phyloP scores from a whole-genome alignment of 805 yeast genomes.

The Yarrowia yakushimensis region DNA sequence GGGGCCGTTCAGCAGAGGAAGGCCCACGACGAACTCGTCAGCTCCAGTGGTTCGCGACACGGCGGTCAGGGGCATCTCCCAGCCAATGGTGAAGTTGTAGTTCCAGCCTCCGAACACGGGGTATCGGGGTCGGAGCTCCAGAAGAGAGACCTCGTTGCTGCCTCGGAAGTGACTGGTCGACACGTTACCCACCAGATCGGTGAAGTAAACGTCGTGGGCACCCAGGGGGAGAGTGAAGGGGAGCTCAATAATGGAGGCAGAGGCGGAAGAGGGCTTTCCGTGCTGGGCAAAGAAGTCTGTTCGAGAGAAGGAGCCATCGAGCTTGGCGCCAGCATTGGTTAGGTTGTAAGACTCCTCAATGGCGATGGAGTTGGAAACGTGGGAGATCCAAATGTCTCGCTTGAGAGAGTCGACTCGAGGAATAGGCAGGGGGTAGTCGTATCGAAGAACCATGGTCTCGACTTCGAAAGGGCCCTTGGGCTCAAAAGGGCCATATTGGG shows the following conservation, averaged over 20 bases:
- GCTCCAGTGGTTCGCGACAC: slow-evolving; percentile 47
- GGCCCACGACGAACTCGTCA: slow-evolving; percentile 54
- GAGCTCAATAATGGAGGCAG: slow-evolving; percentile 54
- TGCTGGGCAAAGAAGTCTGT: slow-evolving; percentile 60
- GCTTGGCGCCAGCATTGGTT: slow-evolving; percentile 67
- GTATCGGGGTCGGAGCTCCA: slow-evolving; percentile 76
- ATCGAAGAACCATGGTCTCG: slow-evolving; percentile 54
- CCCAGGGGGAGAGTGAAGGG: slow-evolving; percentile 52
- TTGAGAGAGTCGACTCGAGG: slow-evolving; percentile 55
- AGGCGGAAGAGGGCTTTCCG: slow-evolving; percentile 9
- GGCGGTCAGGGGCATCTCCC: slow-evolving; percentile 61
- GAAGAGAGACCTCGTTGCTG: slow-evolving; percentile 36
- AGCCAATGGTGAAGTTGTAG: slow-evolving; percentile 93
- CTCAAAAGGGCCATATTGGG: slow-evolving; percentile 50
- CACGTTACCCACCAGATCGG: slow-evolving; percentile 91
- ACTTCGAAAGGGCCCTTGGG: slow-evolving; percentile 47
- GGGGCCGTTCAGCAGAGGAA: slow-evolving; percentile 75
- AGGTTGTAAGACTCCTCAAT: slow-evolving; percentile 85
- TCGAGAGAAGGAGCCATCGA: slow-evolving; percentile 63
- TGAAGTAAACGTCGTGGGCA: slow-evolving; percentile 67
- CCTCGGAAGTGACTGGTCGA: slow-evolving; percentile 57
- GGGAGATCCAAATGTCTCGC: slow-evolving; percentile 86
- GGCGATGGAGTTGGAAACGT: slow-evolving; percentile 66
- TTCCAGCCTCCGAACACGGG: slow-evolving; percentile 98
- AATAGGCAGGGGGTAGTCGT: slow-evolving; percentile 63